phyloP scores from a whole-genome alignment of 257 asterid species.

The Forsythia viridissima region DNA sequence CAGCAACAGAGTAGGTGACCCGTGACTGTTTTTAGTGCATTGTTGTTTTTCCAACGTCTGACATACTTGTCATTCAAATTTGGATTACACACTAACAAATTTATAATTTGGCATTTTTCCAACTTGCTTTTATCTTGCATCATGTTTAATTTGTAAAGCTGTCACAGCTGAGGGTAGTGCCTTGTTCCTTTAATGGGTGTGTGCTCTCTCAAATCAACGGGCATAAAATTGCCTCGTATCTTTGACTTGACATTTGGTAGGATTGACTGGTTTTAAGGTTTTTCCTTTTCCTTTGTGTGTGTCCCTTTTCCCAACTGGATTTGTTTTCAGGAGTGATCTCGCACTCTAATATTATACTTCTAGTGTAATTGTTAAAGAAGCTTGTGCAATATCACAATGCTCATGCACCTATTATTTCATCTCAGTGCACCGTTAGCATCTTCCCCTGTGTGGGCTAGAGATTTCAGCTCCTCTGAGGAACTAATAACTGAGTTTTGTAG shows the following conservation, averaged over 20 bases:
- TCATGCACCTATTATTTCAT: conserved; percentile 30
- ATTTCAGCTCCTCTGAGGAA: conserved; percentile 87
- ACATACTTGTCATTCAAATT: conserved; percentile 9
- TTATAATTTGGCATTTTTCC: conserved; percentile 9
- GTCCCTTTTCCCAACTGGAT: not conserved
- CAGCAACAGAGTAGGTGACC: conserved; percentile 89
- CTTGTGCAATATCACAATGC: conserved; percentile 20
- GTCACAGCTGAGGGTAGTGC: not conserved
- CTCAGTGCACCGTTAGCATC: conserved; percentile 91
- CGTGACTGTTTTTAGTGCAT: conserved; percentile 16
- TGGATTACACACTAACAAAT: not conserved
- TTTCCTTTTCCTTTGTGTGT: not conserved
- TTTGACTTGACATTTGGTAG: not conserved
- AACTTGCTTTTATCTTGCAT: conserved; percentile 19
- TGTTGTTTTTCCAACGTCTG: conserved; percentile 13
- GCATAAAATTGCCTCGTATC: not conserved
- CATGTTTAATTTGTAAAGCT: not conserved
- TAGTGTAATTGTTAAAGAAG: conserved; percentile 16
- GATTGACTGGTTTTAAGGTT: not conserved
- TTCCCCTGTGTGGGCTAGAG: conserved; percentile 95
- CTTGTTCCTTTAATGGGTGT: not conserved
- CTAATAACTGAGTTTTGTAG: conserved; percentile 90
- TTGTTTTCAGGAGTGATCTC: not conserved
- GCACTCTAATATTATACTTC: not conserved
- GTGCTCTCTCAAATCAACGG: not conserved